These are phyloP conservation scores for Arthroderma uncinatum DNA, from an alignment of 2,329 filamentous ascomycete genomes.

Conservation along the genomic window DNA sequence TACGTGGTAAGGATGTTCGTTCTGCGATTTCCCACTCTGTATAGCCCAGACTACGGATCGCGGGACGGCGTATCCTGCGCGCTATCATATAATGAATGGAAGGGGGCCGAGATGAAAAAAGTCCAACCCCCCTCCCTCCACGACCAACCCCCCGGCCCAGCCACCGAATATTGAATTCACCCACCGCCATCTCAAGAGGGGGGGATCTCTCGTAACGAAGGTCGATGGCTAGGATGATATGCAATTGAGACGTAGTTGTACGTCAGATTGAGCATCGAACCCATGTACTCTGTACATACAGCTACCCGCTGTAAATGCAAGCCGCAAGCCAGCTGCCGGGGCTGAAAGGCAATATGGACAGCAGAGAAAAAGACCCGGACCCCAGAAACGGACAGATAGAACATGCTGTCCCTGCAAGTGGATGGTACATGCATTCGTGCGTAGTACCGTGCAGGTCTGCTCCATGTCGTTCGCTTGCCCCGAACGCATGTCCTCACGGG, in stretches of 20 bases:
- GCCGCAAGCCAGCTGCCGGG: neutral
- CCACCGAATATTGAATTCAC: neutral
- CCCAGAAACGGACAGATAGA: neutral
- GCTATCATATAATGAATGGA: neutral
- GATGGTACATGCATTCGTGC: neutral
- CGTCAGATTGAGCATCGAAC: neutral
- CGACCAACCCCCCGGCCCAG: neutral
- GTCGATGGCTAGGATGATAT: neutral
- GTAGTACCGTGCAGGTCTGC: neutral
- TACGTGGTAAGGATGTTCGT: neutral
- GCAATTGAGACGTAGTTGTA: neutral
- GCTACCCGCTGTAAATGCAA: neutral
- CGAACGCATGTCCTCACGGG: conserved; percentile 1
- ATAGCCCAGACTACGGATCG: neutral
- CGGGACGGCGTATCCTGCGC: neutral
- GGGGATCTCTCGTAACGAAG: neutral
- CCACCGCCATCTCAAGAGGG: neutral
- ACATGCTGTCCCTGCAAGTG: conserved; percentile 1
- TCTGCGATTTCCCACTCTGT: neutral
- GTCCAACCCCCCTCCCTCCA: no score
- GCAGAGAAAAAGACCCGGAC: neutral
- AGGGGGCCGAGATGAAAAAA: neutral
- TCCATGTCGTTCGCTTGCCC: conserved; percentile 3
- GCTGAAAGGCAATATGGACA: neutral
- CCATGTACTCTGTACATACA: neutral